Evolutionary conservation across 2,329 filamentous ascomycete genomes (phyloP), one percentile per base, ranked within the genome.

Genomic region (Neonectria neomacrospora): DNA sequence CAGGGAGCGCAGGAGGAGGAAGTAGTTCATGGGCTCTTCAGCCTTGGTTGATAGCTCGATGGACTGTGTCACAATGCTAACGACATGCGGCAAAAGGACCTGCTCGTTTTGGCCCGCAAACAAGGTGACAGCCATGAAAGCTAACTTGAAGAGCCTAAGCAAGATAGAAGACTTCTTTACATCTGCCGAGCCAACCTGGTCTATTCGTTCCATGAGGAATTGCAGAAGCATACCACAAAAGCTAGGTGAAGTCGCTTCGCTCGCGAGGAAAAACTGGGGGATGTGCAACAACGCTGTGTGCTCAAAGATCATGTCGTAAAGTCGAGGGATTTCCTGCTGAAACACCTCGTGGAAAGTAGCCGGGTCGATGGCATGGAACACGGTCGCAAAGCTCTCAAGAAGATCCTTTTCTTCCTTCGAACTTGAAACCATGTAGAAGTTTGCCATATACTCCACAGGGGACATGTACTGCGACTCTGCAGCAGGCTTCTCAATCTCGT

Each of bases 321-420:
- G 88, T 78, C 93, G 93, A 39, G 95, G 95, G 64, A 99, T 98
- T 81, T 98, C 96, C 64, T 94, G 93, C 76, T 97, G 93, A 77
- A 99, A 99, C 42, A 99, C 94, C 80, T 99, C 96, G 73, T 99
- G 94, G 76, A 99, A 99, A 0, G 95, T 97, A 11, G 96, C 96
- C 2, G 96, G 96, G 75, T 99, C 96, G 67, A 99, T 96, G 79
- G 95, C 96, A 76, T 99, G 96, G 76, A 99, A 99, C 28, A 99
- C 94, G 0, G 96, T 98, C 2, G 95, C 96, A 77, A 99, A 99
- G 2, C 93, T 97, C 81, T 99, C 96, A 7, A 99, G 85, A 9
- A 99, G 85, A 58, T 99, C 96, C 77, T 99, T 99, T 78, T 99
- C 96, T 75, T 99, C 96, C 73, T 97, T 96, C 65, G 89, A 91